Evolutionary conservation across 1,139 yeast species (phyloP), one percentile per base, ranked within the genome.

Genomic region (Candida tetrigidarum): DNA sequence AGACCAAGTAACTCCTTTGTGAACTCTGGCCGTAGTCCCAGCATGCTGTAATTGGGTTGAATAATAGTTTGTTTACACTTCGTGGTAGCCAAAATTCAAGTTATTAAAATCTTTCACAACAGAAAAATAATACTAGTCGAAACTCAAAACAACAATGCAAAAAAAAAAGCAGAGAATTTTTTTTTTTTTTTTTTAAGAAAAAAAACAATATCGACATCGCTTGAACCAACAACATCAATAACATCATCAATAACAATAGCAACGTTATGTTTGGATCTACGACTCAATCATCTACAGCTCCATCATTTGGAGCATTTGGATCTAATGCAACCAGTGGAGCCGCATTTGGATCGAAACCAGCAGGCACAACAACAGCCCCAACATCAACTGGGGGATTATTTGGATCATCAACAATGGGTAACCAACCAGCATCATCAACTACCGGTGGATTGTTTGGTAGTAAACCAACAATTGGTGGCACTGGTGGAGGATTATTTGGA

Each of bases 391-490:
- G 55, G 3, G 55, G 53, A 14, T 37, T 52, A n/a, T 53, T 53
- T 47, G 56, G 54, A n/a, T 39, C 37, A 44, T 34, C 41, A 42
- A 41, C 44, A 36, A n/a, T 41, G 26, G n/a, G 12, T 42, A 35
- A 29, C 45, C 23, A 36, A n/a, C 14, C 47, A 39, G n/a, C n/a
- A 37, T 42, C 36, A 15, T 11, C 33, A 40, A 33, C 41, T 36
- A 54, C n/a, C 27, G 62, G 64, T 2, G 65, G 66, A 5, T 47
- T 62, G 32, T 63, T 63, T 50, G 64, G 64, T 9, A 46, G 15
- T 5, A 19, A 32, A 32, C 36, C 36, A 11, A n/a, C 34, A 4
- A 12, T 8, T 15, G 9, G 12, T 15, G 11, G 2, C 11, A 29
- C 33, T 2, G 9, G 5, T 7, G 20, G 55, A 5, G 63, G 56